These are phyloP conservation scores for Austroboletus olivaceoglutinosus DNA, from an alignment of 1,284 basidiomycete species.

Conservation along the genomic window DNA sequence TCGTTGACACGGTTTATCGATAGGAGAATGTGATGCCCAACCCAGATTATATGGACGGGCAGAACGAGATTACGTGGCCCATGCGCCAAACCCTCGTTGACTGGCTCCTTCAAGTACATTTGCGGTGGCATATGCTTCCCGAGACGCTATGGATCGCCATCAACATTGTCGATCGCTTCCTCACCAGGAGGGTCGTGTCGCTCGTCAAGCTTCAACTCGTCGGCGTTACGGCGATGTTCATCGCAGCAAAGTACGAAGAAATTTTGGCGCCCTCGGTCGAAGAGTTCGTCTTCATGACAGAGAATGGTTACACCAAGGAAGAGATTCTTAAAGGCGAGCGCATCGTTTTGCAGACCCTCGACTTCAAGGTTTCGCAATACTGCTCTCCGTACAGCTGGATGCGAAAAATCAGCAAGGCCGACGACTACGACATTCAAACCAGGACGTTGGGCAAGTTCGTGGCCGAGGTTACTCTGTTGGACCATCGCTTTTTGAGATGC, in stretches of 20 bases:
- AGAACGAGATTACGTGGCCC: conserved; percentile 93
- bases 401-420: conserved; percentile 96
- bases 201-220: conserved; percentile 96
- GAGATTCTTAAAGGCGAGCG: conserved; percentile 98
- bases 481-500: conserved; percentile 90
- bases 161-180: conserved; percentile 97
- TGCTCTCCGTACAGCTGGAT: conserved; percentile 99
- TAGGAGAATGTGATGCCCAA: conserved; percentile 89
- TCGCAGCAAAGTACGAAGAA: conserved; percentile 99
- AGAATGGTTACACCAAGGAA: conserved; percentile 89
- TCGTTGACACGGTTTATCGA: conserved; percentile 16
- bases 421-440: conserved; percentile 98
- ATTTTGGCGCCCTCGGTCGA: conserved; percentile 93
- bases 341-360: conserved; percentile 91
- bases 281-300: conserved; percentile 97
- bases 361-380: conserved; percentile 95
- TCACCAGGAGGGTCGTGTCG: conserved; percentile 89
- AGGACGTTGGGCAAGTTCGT: conserved; percentile 97
- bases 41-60: conserved; percentile 91
- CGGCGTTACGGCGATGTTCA: conserved; percentile 95
- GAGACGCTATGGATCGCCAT: conserved; percentile 98
- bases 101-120: conserved; percentile 97
- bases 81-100: conserved; percentile 97
- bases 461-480: conserved; percentile 94
- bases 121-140: conserved; percentile 95